A percentile compares a stretch with the other conserved stretches of the same genome.
Conservation (phyloP, 345 rosid species). For the Populus alba region DNA sequence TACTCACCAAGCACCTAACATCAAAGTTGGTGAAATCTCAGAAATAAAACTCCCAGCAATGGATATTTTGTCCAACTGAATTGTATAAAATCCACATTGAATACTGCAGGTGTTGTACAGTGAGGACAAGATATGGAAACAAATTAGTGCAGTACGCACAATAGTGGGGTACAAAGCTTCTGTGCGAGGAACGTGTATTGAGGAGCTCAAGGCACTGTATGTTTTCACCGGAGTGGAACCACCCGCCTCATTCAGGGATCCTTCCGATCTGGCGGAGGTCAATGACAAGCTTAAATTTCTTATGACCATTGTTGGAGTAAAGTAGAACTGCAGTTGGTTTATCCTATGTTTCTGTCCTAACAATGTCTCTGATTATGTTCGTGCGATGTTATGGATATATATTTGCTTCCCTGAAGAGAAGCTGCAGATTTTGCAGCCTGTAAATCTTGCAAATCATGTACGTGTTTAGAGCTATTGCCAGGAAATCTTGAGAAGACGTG, state of each 20-base stretch:
- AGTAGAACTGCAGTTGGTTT: constrained; percentile 23
- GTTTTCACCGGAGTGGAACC: constrained; percentile 63
- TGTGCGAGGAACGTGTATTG: constrained; percentile 34
- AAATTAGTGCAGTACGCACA: constrained; percentile 46
- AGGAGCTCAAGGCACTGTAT: constrained; percentile 70
- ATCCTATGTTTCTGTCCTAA: neutral
- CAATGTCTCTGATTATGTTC: neutral
- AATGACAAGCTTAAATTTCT: constrained; percentile 53
- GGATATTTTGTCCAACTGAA: neutral
- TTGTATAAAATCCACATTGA: neutral
- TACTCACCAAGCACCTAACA: no score
- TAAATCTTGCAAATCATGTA: no score
- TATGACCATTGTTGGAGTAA: constrained; percentile 68
- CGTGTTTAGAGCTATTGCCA: no score
- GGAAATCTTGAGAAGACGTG: no score
- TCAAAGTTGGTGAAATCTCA: no score
- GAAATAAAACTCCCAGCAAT: no score
- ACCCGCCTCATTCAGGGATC: constrained; percentile 46
- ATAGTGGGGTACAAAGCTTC: constrained; percentile 60
- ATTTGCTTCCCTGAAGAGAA: neutral
- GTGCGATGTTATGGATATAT: neutral
- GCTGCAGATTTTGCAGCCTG: no score
- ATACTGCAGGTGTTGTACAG: constrained; percentile 22
- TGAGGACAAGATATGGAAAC: constrained; percentile 59
- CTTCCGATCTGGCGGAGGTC: constrained; percentile 43